Evolutionary conservation across 805 yeast genomes (phyloP).

Genomic region (Aciculoconidium aculeatum): DNA sequence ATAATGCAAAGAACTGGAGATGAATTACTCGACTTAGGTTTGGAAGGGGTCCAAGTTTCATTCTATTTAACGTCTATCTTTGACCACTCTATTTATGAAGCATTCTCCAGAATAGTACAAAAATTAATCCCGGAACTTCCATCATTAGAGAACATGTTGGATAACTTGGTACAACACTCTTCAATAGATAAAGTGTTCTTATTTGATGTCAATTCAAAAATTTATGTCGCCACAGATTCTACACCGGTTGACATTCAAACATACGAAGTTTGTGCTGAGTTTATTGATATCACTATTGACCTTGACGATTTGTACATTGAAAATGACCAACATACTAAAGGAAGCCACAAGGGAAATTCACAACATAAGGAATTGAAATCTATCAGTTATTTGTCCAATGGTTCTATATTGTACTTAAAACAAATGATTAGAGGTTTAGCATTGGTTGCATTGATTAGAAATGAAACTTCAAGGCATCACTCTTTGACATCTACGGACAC

Average conservation of each 20-base stretch:
- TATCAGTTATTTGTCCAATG: slow-evolving; percentile 73
- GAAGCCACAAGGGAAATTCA: slow-evolving; percentile 8
- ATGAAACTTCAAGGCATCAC: slow-evolving; percentile 38
- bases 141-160: slow-evolving; percentile 80
- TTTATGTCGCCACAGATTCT: slow-evolving; percentile 93
- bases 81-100: slow-evolving; percentile 94
- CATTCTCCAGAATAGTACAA: slow-evolving; percentile 88
- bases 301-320: slow-evolving; percentile 62
- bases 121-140: slow-evolving; percentile 87
- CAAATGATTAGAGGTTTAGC: slow-evolving; percentile 94
- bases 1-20: slow-evolving; percentile 95
- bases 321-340: slow-evolving; percentile 18
- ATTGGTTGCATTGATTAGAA: slow-evolving; percentile 76
- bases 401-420: slow-evolving; percentile 74
- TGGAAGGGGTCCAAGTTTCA: slow-evolving; percentile 86
- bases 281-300: slow-evolving; percentile 90
- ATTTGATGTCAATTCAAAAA: slow-evolving; percentile 87
- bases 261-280: slow-evolving; percentile 95
- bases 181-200: slow-evolving; percentile 89
- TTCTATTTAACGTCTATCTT: slow-evolving; percentile 91
- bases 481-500: slow-evolving; percentile 3
- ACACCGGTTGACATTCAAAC: slow-evolving; percentile 93
- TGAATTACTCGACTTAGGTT: slow-evolving; percentile 80
- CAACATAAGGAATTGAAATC: slow-evolving; percentile 46
- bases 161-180: slow-evolving; percentile 80